Conservation (phyloP, 306 rosid genomes). For the Acacia melanoxylon region DNA sequence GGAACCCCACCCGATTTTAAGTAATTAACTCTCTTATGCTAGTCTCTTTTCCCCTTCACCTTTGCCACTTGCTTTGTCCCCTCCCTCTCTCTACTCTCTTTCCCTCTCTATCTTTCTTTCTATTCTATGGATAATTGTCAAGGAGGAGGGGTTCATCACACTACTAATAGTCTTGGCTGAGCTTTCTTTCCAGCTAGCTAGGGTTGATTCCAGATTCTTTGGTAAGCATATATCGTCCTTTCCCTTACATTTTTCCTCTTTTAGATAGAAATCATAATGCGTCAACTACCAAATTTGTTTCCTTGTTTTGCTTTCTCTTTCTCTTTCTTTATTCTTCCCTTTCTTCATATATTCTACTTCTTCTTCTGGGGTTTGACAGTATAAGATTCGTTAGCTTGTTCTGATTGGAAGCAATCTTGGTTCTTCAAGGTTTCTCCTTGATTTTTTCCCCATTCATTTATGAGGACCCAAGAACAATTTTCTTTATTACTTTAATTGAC, state of each 20-base stretch:
- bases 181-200: not conserved
- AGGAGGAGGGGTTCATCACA: not conserved
- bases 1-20: not conserved
- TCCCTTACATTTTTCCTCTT: constrained; percentile 2
- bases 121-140: not conserved
- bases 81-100: not conserved
- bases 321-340: not conserved
- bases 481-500: not conserved
- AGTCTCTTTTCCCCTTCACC: not conserved
- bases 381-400: not conserved
- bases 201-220: not conserved
- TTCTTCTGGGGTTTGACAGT: not conserved
- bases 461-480: not conserved
- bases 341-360: not conserved
- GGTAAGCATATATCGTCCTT: not conserved
- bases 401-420: not conserved
- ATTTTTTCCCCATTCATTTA: not conserved
- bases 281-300: not conserved
- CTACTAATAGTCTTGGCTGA: not conserved
- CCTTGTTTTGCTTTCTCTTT: not conserved
- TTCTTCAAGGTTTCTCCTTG: not conserved
- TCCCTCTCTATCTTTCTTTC: not conserved
- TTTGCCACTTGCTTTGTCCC: not conserved
- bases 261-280: not conserved
- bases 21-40: not conserved